Evolutionary conservation across 1,284 basidiomycete genomes (phyloP), one percentile per base, ranked within the genome.

Genomic region (Ganoderma boninense): DNA sequence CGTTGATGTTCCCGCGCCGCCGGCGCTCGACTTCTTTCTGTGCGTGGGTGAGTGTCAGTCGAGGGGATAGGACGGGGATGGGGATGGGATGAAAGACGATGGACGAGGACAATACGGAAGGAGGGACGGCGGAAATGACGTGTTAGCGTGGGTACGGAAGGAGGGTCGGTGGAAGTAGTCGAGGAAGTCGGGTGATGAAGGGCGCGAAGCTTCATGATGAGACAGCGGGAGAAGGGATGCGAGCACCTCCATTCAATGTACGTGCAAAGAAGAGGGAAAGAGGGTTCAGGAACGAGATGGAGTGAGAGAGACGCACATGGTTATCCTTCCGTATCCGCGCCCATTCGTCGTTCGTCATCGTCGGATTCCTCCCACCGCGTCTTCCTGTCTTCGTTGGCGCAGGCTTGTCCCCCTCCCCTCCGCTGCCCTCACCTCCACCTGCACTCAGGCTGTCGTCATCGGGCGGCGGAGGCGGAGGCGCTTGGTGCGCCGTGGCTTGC

Each of bases 11-110:
- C 23, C 96, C 95, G 68, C 97, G 87, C 64, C 97, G 92, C 59
- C 96, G 89, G 69, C 97, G 93, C 82, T 99, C 97, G 14, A 98
- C 97, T 82, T 98, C 97, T 93, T 98, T 98, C 95, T 97, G 79
- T 67, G 62, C 7, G 38, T 1, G 38, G 7, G 38, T 38, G 2
- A 1, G 38, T 38, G 35, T 35, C 7, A 7, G 35, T 7, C 1
- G 6, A 10, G 38, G 38, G 38, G 38, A 38, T 38, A 38, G 38
- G 38, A 7, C 6, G 38, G 38, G 38, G 29, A 32, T 38, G 38
- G 38, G 6, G n/a, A n/a, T n/a, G n/a, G n/a, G n/a, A n/a, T n/a
- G n/a, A n/a, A n/a, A n/a, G n/a, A n/a, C n/a, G n/a, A n/a, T n/a
- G n/a, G n/a, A n/a, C n/a, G 38, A 38, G 38, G 38, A 38, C 38